Evolutionary conservation across 192 early-diverging fungal genomes (phyloP).

Genomic region (Radiomyces spectabilis): DNA sequence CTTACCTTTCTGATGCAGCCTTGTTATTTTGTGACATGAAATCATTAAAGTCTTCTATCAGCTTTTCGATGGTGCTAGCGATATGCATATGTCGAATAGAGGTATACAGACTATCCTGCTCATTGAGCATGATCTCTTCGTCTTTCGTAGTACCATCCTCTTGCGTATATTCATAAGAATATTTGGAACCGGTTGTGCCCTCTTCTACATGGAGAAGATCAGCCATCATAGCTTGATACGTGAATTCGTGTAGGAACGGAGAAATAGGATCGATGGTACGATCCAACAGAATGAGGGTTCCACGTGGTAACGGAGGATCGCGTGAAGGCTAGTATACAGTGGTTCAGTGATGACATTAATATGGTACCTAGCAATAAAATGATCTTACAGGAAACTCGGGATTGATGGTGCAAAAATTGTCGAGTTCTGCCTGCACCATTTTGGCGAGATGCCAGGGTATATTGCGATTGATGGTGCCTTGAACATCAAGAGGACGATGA

Average conservation of each 20-base stretch:
- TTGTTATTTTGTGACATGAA: conserved; percentile 80
- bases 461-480: conserved; percentile 48
- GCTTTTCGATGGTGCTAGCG: conserved; percentile 66
- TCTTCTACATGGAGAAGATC: conserved; percentile 74
- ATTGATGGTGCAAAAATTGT: conserved; percentile 62
- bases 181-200: conserved; percentile 47
- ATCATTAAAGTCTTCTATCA: conserved; percentile 66
- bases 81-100: conserved; percentile 76
- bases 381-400: conserved; percentile 56
- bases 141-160: conserved; percentile 34
- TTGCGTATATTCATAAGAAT: conserved; percentile 45
- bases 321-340: conserved; percentile 26
- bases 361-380: background rate
- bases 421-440: conserved; percentile 79
- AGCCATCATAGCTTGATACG: conserved; percentile 97
- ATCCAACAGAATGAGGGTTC: conserved; percentile 85
- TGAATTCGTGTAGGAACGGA: conserved; percentile 96
- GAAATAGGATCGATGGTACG: conserved; percentile 85
- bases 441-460: conserved; percentile 74
- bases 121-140: conserved; percentile 56
- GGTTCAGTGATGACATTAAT: background rate
- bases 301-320: conserved; percentile 47
- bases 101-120: conserved; percentile 73
- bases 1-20: conserved; percentile 34
- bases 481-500: conserved; percentile 67